Evolutionary conservation across 768 basidiomycete species (phyloP), one percentile per base, ranked within the genome.

Genomic region (Tylopilus subfusipes): DNA sequence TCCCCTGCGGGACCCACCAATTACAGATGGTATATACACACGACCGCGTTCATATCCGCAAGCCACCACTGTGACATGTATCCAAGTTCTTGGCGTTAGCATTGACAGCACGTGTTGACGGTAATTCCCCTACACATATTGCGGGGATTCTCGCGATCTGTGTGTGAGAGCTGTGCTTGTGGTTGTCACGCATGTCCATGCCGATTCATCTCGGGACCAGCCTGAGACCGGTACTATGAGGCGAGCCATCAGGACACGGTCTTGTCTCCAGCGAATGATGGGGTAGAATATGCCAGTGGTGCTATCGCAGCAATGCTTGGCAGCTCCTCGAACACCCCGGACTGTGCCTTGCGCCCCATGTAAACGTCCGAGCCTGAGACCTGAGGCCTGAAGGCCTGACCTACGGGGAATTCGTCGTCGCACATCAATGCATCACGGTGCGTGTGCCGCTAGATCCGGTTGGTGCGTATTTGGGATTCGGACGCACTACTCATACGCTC

Each of bases 41-140:
- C 5, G 39, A 42, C 21, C 33, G 11, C 5, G 2, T 61, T 50
- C 50, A 52, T 61, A 14, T 62, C 56, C 42, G 57, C 43, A 18
- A 34, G 40, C 29, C 7, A 21, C 19, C 49, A 18, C 29, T n/a
- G 31, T 47, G 33, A 25, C 21, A 21, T 19, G 25, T 10, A n/a
- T 40, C 19, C 18, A 25, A 13, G 38, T 58, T 14, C 25, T 50
- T 25, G 22, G 49, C 39, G 9, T 47, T 52, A 33, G 33, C 45
- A 38, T 43, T 58, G 34, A 27, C 34, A 39, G 27, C n/a, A 44
- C 34, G 24, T 52, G 54, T 45, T 31, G 19, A 49, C n/a, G 54
- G 54, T n/a, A 29, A 44, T 21, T 54, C 27, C 25, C 36, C 22
- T 42, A 24, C 33, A 22, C 18, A 29, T 6, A 42, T 24, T 13